phyloP scores from a whole-genome alignment of 2,329 filamentous ascomycete species.

The Shiraia bambusicola region DNA sequence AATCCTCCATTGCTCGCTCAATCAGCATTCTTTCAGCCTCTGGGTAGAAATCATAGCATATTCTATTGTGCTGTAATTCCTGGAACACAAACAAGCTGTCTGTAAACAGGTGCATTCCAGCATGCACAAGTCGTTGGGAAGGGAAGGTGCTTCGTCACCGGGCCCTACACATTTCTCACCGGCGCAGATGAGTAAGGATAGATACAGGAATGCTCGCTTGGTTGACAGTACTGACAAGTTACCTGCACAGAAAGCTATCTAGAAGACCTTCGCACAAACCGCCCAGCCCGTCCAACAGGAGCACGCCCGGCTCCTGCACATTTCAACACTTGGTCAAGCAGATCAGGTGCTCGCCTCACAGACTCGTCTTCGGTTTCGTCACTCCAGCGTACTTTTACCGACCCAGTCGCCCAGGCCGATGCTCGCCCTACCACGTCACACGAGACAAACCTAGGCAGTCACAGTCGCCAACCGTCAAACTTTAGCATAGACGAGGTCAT shows the following conservation, averaged over 20 bases:
- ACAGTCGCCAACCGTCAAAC: constrained; percentile 26
- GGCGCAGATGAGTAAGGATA: constrained; percentile 43
- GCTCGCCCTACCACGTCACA: constrained; percentile 18
- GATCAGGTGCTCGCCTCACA: constrained; percentile 23
- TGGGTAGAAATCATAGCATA: neutral
- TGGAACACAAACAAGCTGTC: constrained; percentile 20
- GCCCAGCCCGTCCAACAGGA: constrained; percentile 67
- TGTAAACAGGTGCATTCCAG: constrained; percentile 21
- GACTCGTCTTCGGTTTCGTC: constrained; percentile 30
- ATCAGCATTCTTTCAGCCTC: constrained; percentile 2
- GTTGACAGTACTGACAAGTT: constrained; percentile 19
- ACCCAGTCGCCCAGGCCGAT: constrained; percentile 25
- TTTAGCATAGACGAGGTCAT: constrained; percentile 34
- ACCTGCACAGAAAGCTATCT: constrained; percentile 64
- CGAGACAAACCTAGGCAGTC: constrained; percentile 30
- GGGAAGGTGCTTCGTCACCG: constrained; percentile 40
- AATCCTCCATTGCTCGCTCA: constrained; percentile 7
- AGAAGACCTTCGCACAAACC: constrained; percentile 68
- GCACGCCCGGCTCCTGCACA: constrained; percentile 65
- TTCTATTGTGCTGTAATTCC: neutral
- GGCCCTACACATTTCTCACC: constrained; percentile 41
- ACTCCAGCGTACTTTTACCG: constrained; percentile 30
- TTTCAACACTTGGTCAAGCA: constrained; percentile 42
- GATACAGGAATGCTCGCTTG: constrained; percentile 6
- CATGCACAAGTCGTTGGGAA: constrained; percentile 39